Percentiles rank a stretch among this genome's conserved stretches.
Conservation (phyloP, 176 grass and related monocot species). For the Carex pumila region DNA sequence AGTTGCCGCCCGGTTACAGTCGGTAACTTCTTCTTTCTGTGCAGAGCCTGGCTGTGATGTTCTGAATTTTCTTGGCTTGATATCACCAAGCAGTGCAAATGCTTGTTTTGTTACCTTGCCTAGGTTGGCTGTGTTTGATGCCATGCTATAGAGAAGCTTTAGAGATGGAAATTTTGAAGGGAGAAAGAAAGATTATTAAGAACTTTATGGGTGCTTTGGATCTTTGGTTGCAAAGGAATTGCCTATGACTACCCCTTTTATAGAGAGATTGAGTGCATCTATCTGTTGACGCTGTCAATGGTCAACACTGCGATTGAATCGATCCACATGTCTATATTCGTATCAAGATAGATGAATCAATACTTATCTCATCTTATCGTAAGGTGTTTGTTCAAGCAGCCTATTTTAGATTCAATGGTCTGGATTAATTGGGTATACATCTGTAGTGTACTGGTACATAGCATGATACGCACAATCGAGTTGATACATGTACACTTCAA, state of each 20-base stretch:
- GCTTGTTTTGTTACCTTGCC: neutral
- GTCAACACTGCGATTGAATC: neutral
- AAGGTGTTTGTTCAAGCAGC: neutral
- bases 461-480: neutral
- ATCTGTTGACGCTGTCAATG: neutral
- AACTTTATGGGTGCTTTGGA: neutral
- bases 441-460: too few species aligned
- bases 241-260: constrained; percentile 7
- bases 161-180: neutral
- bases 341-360: neutral
- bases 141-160: neutral
- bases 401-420: neutral
- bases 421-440: neutral
- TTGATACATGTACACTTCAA: neutral
- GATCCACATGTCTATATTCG: neutral
- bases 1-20: neutral
- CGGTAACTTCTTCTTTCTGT: neutral
- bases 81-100: neutral
- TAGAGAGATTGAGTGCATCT: neutral
- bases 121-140: neutral
- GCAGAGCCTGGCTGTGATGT: neutral
- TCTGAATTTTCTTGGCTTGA: constrained; percentile 11
- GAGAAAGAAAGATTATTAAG: neutral
- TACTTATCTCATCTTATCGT: neutral
- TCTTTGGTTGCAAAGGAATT: neutral